Conservation (phyloP, 768 basidiomycete genomes). For the Fomitopsis serialis region DNA sequence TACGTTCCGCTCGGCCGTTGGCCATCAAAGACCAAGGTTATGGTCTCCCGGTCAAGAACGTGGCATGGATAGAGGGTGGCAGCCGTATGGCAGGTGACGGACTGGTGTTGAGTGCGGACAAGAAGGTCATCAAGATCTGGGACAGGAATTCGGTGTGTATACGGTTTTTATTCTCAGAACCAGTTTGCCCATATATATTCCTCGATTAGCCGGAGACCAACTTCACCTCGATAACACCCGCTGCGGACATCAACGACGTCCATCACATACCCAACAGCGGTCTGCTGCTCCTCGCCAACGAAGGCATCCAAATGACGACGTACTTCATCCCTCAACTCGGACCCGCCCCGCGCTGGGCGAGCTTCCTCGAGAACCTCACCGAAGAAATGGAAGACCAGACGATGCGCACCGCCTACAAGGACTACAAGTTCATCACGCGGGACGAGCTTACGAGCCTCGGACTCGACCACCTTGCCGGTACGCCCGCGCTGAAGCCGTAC, state of each 20-base stretch:
- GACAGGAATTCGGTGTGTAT: conserved; percentile 72
- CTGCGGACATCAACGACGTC: conserved; percentile 83
- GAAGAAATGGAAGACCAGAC: conserved; percentile 96
- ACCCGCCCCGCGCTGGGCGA: conserved; percentile 94
- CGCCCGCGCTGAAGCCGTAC: conserved; percentile 94
- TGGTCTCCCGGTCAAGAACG: conserved; percentile 79
- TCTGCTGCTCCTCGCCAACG: conserved; percentile 87
- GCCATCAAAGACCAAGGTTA: conserved; percentile 97
- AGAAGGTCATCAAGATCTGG: conserved; percentile 98
- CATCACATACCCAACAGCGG: conserved; percentile 90
- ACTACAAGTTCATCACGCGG: conserved; percentile 95
- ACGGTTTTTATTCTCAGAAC: neutral
- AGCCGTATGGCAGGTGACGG: conserved; percentile 81
- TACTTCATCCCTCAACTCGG: conserved; percentile 97
- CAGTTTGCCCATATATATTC: neutral
- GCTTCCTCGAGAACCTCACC: conserved; percentile 97
- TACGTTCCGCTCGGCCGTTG: conserved; percentile 78
- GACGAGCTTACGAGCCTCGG: conserved; percentile 84
- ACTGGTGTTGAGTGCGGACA: conserved; percentile 88
- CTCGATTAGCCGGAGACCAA: conserved; percentile 69
- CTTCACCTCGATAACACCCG: conserved; percentile 89
- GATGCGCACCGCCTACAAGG: conserved; percentile 78
- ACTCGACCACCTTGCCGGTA: conserved; percentile 92
- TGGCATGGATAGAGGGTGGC: conserved; percentile 88
- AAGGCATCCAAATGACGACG: conserved; percentile 92